Base-by-base conservation (phyloP, 2,329 filamentous ascomycete genomes). In the Cladobotryum protrusum region DNA sequence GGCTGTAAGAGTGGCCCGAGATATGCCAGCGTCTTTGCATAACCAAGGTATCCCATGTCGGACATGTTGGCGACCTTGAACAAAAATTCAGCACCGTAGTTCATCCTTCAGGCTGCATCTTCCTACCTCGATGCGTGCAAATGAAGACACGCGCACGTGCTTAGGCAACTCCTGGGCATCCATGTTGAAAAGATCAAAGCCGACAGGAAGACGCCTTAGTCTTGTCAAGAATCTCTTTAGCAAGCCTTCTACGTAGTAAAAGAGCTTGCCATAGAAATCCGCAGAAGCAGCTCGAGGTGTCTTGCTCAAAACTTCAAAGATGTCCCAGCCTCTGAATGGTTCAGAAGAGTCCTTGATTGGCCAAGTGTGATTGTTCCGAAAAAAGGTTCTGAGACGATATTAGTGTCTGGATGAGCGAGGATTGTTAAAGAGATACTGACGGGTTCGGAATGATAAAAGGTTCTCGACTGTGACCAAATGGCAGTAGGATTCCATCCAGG, bases 181-280 rank as follows among this genome's bases (percentile, higher is more conserved):
- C 6, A 35, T 5, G 1, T 44, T 15, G 18, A 45, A 36, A 1
- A 50, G 6, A 8, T 14, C 35, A 29, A 50, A 45, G 5, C 24
- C 18, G 0, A 42, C 6, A 4, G 24, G n/a, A 4, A 29, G 12
- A 12, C 34, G 14, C 2, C 17, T 6, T 2, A 36, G 4, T 17
- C 37, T 24, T 5, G 5, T 8, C 2, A 50, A 1, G n/a, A 50
- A 50, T 2, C 15, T n/a, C 3, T 20, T 9, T 2, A 45, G 13
- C 8, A 9, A 1, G 1, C 14, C 14, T 5, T 17, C 42, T 19
- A 50, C n/a, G 35, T 41, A 13, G 2, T 35, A 45, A 39, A 32
- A 50, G 3, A 50, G 42, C 9, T 50, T 50, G 17, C 48, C 48
- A 13, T 50, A 50, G 2, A 45, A 35, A 12, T 50, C 48, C 19